These are phyloP conservation scores for Rhizophora mangle DNA, from an alignment of 345 rosid genomes.

Conservation along the genomic window DNA sequence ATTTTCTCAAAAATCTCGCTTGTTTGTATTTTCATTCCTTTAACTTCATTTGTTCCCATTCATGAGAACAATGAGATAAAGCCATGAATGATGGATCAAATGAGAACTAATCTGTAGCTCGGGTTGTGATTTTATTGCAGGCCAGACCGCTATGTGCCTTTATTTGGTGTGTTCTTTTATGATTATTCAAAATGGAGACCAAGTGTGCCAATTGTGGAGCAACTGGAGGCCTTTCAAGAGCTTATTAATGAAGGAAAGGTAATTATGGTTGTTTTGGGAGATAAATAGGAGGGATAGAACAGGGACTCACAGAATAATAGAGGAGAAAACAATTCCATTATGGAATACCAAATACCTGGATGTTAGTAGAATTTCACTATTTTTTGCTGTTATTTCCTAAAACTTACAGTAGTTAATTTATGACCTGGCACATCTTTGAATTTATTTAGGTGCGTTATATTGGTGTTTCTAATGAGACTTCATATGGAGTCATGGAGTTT, in stretches of 20 bases:
- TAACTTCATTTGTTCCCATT: not conserved
- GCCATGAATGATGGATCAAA: not conserved
- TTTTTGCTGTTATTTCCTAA: not conserved
- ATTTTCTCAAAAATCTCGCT: no score
- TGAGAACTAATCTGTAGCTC: not conserved
- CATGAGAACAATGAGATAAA: not conserved
- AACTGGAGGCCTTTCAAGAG: constrained; percentile 75
- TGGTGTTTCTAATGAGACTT: constrained; percentile 88
- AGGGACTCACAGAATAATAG: no score
- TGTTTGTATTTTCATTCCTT: not conserved
- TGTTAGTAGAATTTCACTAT: not conserved
- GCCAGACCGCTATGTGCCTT: constrained; percentile 95
- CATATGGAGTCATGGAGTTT: constrained; percentile 96
- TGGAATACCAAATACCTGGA: not conserved
- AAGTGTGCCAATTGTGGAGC: constrained; percentile 72
- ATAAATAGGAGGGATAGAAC: no score
- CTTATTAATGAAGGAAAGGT: constrained; percentile 90
- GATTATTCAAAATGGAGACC: constrained; percentile 77
- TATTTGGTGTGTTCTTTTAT: constrained; percentile 67
- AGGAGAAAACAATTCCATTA: not conserved
- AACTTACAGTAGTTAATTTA: constrained; percentile 4
- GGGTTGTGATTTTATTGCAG: constrained; percentile 37
- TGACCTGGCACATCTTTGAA: constrained; percentile 4
- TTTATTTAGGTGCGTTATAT: constrained; percentile 66
- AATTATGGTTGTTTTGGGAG: constrained; percentile 9